phyloP scores from a whole-genome alignment of 1,139 yeast species.

The Meyerozyma athensensis region DNA sequence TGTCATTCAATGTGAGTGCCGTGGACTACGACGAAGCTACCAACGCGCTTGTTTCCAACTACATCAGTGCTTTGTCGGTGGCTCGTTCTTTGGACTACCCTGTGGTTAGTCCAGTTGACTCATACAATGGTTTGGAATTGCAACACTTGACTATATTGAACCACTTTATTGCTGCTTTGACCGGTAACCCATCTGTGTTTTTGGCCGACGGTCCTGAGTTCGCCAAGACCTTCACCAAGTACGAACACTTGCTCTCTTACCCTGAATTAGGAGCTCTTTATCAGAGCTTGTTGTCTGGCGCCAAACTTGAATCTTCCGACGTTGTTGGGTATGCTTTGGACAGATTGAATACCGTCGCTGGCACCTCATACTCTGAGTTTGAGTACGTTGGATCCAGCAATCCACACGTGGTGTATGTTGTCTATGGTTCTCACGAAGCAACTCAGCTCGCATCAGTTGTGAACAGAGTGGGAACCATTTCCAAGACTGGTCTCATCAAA shows the following conservation, averaged over 20 bases:
- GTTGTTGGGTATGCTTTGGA: slow-evolving; percentile 39
- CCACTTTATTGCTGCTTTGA: slow-evolving; percentile 51
- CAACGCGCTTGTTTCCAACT: slow-evolving; percentile 59
- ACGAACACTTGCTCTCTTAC: slow-evolving; percentile 42
- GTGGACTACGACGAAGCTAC: slow-evolving; percentile 57
- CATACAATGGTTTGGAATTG: slow-evolving; percentile 47
- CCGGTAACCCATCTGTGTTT: slow-evolving; percentile 58
- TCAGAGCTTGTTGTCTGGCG: slow-evolving; percentile 27
- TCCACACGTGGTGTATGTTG: slow-evolving; percentile 70
- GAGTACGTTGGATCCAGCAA: slow-evolving; percentile 61
- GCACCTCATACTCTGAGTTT: slow-evolving; percentile 59
- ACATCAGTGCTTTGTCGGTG: slow-evolving; percentile 55
- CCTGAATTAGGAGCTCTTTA: slow-evolving; percentile 41
- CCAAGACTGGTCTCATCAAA: slow-evolving; percentile 59
- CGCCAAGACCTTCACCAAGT: slow-evolving; percentile 51
- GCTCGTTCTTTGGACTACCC: slow-evolving; percentile 67
- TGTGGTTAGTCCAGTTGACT: slow-evolving; percentile 64
- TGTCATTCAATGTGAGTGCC: slow-evolving; percentile 71
- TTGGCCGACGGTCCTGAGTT: slow-evolving; percentile 78
- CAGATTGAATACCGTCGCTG: slow-evolving; percentile 53
- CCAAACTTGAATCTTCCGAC: slow-evolving; percentile 26
- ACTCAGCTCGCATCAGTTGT: slow-evolving; percentile 48
- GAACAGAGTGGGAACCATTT: slow-evolving; percentile 23
- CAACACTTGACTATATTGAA: slow-evolving; percentile 68
- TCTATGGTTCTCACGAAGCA: slow-evolving; percentile 69